These are phyloP conservation scores for Leishmania tropica DNA, from an alignment of 208 protist species.

Conservation along the genomic window DNA sequence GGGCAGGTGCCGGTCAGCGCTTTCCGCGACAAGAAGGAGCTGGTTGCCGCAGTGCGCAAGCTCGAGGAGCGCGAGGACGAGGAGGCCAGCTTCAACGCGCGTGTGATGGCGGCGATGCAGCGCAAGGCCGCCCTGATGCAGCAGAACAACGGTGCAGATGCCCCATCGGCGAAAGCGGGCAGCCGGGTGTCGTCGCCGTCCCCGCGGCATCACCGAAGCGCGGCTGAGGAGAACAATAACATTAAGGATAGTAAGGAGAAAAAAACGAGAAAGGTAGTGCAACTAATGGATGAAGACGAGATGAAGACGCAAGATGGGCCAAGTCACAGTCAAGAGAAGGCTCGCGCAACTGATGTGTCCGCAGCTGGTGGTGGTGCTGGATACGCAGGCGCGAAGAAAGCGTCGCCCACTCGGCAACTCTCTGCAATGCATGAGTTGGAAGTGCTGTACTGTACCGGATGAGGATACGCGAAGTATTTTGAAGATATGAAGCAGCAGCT, in stretches of 20 bases:
- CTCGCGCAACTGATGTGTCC: background rate
- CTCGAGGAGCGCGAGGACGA: slow-evolving; percentile 45
- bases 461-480: slow-evolving; percentile 84
- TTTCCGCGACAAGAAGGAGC: slow-evolving; percentile 34
- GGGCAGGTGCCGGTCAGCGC: slow-evolving; percentile 20
- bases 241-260: slow-evolving; percentile 22
- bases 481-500: slow-evolving; percentile 57
- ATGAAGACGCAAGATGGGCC: background rate
- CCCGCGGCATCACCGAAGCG: background rate
- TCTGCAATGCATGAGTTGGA: slow-evolving; percentile 26
- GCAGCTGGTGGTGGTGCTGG: background rate
- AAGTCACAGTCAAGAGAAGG: background rate
- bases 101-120: slow-evolving; percentile 24
- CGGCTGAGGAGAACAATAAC: slow-evolving; percentile 8
- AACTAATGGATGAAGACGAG: slow-evolving; percentile 18
- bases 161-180: slow-evolving; percentile 1
- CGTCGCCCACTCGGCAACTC: background rate
- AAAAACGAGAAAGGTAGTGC: slow-evolving; percentile 17
- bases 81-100: slow-evolving; percentile 30
- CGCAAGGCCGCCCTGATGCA: slow-evolving; percentile 21
- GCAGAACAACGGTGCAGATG: slow-evolving; percentile 3
- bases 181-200: background rate
- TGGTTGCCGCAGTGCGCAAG: slow-evolving; percentile 41
- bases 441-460: slow-evolving; percentile 75
- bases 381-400: background rate